Percentiles rank a stretch among this genome's conserved stretches.
Conservation (phyloP, 1,284 basidiomycete species). For the Ustilago trichophora region DNA sequence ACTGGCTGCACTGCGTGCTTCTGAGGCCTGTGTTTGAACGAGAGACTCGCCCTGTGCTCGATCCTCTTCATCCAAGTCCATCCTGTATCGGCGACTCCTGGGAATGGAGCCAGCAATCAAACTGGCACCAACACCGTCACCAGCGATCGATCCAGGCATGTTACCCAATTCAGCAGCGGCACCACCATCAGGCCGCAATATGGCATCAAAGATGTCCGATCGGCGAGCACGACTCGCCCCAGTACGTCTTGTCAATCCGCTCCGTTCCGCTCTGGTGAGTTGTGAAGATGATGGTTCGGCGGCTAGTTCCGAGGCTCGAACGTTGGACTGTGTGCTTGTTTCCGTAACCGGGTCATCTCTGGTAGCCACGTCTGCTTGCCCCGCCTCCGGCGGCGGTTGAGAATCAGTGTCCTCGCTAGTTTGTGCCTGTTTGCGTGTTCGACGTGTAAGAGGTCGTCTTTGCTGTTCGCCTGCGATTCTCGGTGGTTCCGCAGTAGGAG, state of each 20-base stretch:
- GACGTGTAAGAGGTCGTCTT: slow-evolving; percentile 36
- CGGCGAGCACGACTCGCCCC: slow-evolving; percentile 31
- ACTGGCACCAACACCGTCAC: neutral
- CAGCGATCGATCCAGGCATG: neutral
- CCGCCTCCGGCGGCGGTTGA: neutral
- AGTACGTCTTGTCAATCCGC: slow-evolving; percentile 32
- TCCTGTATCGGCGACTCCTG: slow-evolving; percentile 34
- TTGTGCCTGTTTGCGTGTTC: slow-evolving; percentile 24
- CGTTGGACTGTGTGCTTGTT: neutral
- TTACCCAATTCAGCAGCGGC: neutral
- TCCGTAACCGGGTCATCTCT: neutral
- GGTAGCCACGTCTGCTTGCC: neutral
- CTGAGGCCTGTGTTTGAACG: slow-evolving; percentile 1
- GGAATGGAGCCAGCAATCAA: slow-evolving; percentile 4
- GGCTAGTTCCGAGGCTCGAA: neutral
- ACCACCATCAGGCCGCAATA: slow-evolving; percentile 5
- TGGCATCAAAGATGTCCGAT: slow-evolving; percentile 45
- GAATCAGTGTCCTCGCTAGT: neutral
- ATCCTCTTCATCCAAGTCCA: slow-evolving; percentile 51
- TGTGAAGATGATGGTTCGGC: slow-evolving; percentile 13
- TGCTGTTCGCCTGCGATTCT: slow-evolving; percentile 4
- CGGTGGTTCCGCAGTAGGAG: neutral
- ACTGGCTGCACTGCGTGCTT: neutral
- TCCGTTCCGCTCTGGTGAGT: slow-evolving; percentile 12
- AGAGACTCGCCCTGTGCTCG: slow-evolving; percentile 13